Evolutionary conservation across 169 alveolate genomes (phyloP), one percentile per base, ranked within the genome.

Genomic region (Plasmodium falciparum): DNA sequence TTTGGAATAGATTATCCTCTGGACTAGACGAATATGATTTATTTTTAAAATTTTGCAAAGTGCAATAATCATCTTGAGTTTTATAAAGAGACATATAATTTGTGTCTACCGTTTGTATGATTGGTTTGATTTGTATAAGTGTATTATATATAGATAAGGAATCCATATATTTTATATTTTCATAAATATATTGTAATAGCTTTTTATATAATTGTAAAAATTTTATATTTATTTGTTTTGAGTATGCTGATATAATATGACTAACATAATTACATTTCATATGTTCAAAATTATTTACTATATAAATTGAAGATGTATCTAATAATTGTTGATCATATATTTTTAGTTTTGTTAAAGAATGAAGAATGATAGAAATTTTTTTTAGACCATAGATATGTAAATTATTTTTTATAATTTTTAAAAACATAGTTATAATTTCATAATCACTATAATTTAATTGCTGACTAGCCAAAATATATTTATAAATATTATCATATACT

Each of bases 121-220:
- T 61, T 7, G 17, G 33, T 22, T 54, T 73, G 6, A 86, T 71
- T 43, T 86, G 86, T 56, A 71, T 66, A 15, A 86, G 17, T 17
- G 56, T 72, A 65, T 86, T 86, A 33, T 86, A 86, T 67, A 86
- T 65, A 45, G 92, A 71, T 61, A 86, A 71, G 24, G 92, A 86
- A n/a, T 86, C 92, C 66, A 86, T 59, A 7, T 49, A 59, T 15
- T 71, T 71, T 0, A 72, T 56, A 61, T 86, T 86, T 22, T 47
- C 76, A 54, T 50, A 66, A 20, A 86, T 62, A 74, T 71, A 71
- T 2, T 86, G 22, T 26, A 86, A 54, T 22, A 86, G 39, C 8
- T 54, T 52, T 47, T 47, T 33, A 22, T 49, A 73, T 63, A 86
- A 15, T 3, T 70, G 67, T 3, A 69, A 5, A 45, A 47, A 47